A percentile compares a stretch with the other conserved stretches of the same genome.
phyloP scores from a whole-genome alignment of 176 grass and related monocot species.

The Themeda triandra region DNA sequence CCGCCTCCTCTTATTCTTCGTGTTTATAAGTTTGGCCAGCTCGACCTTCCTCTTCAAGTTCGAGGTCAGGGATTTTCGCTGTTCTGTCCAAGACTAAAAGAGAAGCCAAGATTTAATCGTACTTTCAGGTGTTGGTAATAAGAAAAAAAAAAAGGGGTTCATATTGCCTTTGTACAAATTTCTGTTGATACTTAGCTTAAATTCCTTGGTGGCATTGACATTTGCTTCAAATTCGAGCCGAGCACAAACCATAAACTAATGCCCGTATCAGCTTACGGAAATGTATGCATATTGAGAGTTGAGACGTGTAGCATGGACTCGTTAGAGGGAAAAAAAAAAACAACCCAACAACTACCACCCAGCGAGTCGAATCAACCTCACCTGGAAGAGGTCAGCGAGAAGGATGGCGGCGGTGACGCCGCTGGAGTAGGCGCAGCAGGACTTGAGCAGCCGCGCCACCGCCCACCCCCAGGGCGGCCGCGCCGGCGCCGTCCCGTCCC shows the following conservation, averaged over 20 bases:
- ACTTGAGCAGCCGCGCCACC: conserved; percentile 72
- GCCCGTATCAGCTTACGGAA: background rate
- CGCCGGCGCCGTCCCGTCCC: conserved; percentile 30
- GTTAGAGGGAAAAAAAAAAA: background rate
- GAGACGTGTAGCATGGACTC: background rate
- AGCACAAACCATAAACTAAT: background rate
- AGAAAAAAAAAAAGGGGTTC: background rate
- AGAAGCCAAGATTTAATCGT: background rate
- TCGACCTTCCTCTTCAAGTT: conserved; percentile 71
- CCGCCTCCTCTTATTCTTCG: conserved; percentile 56
- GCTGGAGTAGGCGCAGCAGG: conserved; percentile 78
- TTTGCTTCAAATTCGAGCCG: background rate
- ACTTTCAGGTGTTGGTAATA: background rate
- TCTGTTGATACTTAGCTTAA: background rate
- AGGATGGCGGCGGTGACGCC: conserved; percentile 89
- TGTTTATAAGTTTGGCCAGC: conserved; percentile 56
- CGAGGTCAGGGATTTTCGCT: conserved; percentile 59
- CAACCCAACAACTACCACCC: background rate
- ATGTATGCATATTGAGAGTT: background rate
- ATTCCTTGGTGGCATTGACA: background rate
- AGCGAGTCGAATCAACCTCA: conserved; percentile 1
- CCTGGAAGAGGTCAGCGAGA: conserved; percentile 91
- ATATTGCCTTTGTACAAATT: background rate
- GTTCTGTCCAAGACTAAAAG: conserved; percentile 86
- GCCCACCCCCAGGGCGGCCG: conserved; percentile 71